A percentile compares a stretch with the other conserved stretches of the same genome.
These are phyloP conservation scores for Arthrobotrys entomopaga DNA, from an alignment of 2,329 filamentous ascomycete species.

Conservation along the genomic window DNA sequence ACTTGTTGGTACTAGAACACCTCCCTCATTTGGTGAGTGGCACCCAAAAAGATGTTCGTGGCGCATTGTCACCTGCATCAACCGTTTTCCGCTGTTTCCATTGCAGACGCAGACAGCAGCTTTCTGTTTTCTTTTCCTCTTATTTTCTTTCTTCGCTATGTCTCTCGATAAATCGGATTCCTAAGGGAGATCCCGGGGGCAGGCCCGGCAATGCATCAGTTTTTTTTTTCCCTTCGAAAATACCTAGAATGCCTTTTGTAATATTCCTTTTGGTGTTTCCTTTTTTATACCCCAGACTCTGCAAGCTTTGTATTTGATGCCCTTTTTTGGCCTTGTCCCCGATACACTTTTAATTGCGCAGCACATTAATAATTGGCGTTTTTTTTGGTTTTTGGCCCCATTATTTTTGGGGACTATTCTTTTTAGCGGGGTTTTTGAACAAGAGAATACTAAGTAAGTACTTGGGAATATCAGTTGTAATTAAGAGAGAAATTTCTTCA, in stretches of 20 bases:
- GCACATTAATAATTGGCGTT: background rate
- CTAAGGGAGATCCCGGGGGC: slow-evolving; percentile 25
- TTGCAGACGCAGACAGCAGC: background rate
- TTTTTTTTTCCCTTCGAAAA: slow-evolving; percentile 19
- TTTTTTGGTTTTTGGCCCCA: background rate
- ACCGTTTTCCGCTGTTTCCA: slow-evolving; percentile 41
- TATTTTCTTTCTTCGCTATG: slow-evolving; percentile 16
- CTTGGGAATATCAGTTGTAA: too few species aligned
- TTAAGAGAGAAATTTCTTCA: too few species aligned
- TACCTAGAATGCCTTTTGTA: slow-evolving; percentile 16
- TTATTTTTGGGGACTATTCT: too few species aligned
- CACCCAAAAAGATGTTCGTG: slow-evolving; percentile 3
- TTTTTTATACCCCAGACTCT: slow-evolving; percentile 19
- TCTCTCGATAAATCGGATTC: slow-evolving; percentile 33
- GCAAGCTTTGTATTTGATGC: background rate
- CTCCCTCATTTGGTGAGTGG: slow-evolving; percentile 15
- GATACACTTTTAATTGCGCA: slow-evolving; percentile 7
- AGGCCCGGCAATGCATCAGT: too few species aligned
- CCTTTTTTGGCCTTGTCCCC: background rate
- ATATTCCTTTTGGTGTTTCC: background rate
- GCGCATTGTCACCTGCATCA: slow-evolving; percentile 6
- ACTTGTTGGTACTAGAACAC: slow-evolving; percentile 5
- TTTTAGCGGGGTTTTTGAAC: too few species aligned
- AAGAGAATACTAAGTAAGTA: too few species aligned
- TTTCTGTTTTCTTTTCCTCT: slow-evolving; percentile 8